Evolutionary conservation across 73 alveolate species (phyloP), one percentile per base, ranked within the genome.

Genomic region (Uronychia binucleata): DNA sequence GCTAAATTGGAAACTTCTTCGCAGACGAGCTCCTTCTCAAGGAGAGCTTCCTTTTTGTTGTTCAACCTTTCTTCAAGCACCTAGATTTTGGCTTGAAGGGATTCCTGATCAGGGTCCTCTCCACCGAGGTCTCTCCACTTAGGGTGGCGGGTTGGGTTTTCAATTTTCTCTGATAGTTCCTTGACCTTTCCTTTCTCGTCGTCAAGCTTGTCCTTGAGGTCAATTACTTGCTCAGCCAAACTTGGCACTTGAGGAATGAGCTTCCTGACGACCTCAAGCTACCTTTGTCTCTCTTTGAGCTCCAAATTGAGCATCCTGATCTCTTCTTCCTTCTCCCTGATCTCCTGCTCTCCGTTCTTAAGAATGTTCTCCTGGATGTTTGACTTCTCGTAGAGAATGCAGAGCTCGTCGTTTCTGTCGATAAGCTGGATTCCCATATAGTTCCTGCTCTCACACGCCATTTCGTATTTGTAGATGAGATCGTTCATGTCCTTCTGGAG

Each of bases 341-440:
- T 97, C 88, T 93, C 96, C 84, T 96, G 91, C 88, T 97, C 99
- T 82, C 99, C 98, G 58, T 94, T 95, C 91, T 95, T 97, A 11
- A 96, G 94, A 32, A 95, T 97, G 79, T 93, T 93, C 83, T 97
- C 99, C 77, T 95, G 96, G 46, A 95, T 97, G 84, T 97, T 97
- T 0, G 97, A 89, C 77, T 97, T 97, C 84, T 97, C 99, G 90
- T 97, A 97, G 79, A 96, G 86, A 78, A 97, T 96, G 84, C 99
- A 97, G 58, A 97, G 90, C 83, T 97, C 99, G 90, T 97, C 99
- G 90, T 97, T 97, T 84, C 99, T 88, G 79, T 97, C 99, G 59
- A 97, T 97, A 59, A 97, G 89, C 93, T 96, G 94, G 29, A 97
- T 97, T 33, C 99, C 99, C 86, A 98, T 97, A 88, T 93, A 96